A percentile compares a stretch with the other conserved stretches of the same genome.
Evolutionary conservation across 805 yeast genomes (phyloP).

Genomic region (Wickerhamiella siamensis): DNA sequence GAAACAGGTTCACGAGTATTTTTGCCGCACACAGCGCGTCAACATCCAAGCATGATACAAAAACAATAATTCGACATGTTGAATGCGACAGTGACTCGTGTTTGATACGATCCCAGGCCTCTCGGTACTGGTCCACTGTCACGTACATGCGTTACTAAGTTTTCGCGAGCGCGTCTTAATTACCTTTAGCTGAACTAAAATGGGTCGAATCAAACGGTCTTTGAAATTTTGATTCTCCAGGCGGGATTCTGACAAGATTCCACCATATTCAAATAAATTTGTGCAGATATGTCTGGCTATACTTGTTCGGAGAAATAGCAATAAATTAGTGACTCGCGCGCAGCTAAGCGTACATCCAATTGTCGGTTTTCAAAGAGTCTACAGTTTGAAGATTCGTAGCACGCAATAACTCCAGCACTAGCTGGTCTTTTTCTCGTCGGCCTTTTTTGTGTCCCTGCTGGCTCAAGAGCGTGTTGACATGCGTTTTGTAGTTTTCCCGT

Average conservation of each 20-base stretch:
- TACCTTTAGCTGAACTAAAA: too few species aligned
- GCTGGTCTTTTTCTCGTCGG: not conserved
- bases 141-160: conserved; percentile 44
- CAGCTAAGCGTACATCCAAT: conserved; percentile 5
- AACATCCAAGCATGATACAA: conserved; percentile 79
- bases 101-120: conserved; percentile 53
- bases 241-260: too few species aligned
- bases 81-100: conserved; percentile 73
- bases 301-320: too few species aligned
- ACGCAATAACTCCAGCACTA: not conserved
- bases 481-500: not conserved
- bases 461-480: not conserved
- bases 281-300: too few species aligned
- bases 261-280: too few species aligned
- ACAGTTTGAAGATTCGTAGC: conserved; percentile 3
- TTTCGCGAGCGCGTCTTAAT: too few species aligned
- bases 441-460: not conserved
- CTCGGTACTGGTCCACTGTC: conserved; percentile 50
- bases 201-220: too few species aligned
- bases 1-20: conserved; percentile 53
- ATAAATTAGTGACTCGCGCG: not conserved
- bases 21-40: conserved; percentile 87
- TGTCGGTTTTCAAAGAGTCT: conserved; percentile 5
- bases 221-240: too few species aligned
- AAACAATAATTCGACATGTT: conserved; percentile 75